Conservation (phyloP, 768 basidiomycete genomes). For the Suillus lakei region DNA sequence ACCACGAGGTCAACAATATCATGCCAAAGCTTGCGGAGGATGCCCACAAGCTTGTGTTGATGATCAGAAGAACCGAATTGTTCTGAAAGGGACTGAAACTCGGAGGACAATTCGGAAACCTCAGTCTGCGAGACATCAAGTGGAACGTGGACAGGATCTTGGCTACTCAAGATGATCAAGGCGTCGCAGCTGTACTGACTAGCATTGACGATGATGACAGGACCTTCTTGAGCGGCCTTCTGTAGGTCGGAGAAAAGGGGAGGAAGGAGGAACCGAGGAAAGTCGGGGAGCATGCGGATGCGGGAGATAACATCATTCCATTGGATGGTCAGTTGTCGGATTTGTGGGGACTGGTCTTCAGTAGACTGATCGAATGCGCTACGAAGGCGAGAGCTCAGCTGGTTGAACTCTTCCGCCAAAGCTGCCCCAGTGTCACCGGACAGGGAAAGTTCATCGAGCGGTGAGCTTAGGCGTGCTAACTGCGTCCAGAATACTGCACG, state of each 20-base stretch:
- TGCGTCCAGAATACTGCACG: too few relatives aligned
- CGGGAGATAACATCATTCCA: constrained; percentile 12
- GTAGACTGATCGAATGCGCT: background rate
- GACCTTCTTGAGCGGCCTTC: constrained; percentile 18
- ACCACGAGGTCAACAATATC: constrained; percentile 25
- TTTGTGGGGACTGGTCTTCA: constrained; percentile 1
- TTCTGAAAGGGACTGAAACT: constrained; percentile 9
- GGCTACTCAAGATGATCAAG: constrained; percentile 15
- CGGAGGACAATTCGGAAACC: constrained; percentile 14
- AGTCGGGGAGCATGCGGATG: constrained; percentile 16
- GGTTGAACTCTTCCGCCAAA: constrained; percentile 32
- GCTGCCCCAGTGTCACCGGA: too few relatives aligned
- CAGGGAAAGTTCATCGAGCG: too few relatives aligned
- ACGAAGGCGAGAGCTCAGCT: constrained; percentile 15
- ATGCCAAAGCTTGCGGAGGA: constrained; percentile 31
- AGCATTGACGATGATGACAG: constrained; percentile 21
- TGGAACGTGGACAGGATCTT: constrained; percentile 12
- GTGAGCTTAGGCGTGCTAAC: too few relatives aligned
- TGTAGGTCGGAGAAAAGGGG: constrained; percentile 9
- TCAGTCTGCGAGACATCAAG: constrained; percentile 9
- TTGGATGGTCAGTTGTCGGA: constrained; percentile 5
- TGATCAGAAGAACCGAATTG: constrained; percentile 17
- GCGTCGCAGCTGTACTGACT: constrained; percentile 18
- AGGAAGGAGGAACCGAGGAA: constrained; percentile 18
- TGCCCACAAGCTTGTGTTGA: constrained; percentile 13